Conservation (phyloP, 345 rosid species). For the Gossypium ekmanianum region DNA sequence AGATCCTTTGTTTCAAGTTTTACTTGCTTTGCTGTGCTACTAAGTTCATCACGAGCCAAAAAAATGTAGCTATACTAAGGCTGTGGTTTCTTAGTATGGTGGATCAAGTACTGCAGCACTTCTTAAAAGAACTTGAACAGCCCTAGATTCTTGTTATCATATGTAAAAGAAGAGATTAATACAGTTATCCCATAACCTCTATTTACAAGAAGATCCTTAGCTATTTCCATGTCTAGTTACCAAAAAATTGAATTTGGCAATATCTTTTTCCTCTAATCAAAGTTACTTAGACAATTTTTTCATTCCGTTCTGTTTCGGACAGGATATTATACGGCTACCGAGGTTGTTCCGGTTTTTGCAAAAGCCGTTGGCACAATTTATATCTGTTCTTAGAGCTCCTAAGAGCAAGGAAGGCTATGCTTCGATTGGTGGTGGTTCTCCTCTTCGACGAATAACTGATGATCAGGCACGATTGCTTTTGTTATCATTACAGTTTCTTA, state of each 20-base stretch:
- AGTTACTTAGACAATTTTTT: neutral
- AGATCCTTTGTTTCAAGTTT: neutral
- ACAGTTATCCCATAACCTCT: neutral
- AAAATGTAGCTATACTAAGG: neutral
- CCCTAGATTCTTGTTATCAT: neutral
- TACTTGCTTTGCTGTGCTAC: neutral
- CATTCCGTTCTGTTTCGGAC: conserved; percentile 11
- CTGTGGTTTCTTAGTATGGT: neutral
- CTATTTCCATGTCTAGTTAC: neutral
- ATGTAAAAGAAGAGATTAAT: neutral
- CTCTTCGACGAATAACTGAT: conserved; percentile 86
- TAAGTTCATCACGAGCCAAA: neutral
- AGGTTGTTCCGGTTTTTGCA: conserved; percentile 84
- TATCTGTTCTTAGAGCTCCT: conserved; percentile 86
- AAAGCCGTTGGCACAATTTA: conserved; percentile 91
- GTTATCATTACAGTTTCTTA: neutral
- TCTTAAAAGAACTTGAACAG: neutral
- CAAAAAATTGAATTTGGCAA: neutral
- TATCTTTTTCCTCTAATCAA: neutral
- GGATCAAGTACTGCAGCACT: neutral
- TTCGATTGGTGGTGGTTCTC: conserved; percentile 96
- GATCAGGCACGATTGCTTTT: conserved; percentile 52
- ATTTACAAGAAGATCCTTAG: conserved; percentile 8
- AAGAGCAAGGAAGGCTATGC: conserved; percentile 99
- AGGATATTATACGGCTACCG: conserved; percentile 94